phyloP scores from a whole-genome alignment of 2,329 filamentous ascomycete species.

The Talaromyces funiculosus region DNA sequence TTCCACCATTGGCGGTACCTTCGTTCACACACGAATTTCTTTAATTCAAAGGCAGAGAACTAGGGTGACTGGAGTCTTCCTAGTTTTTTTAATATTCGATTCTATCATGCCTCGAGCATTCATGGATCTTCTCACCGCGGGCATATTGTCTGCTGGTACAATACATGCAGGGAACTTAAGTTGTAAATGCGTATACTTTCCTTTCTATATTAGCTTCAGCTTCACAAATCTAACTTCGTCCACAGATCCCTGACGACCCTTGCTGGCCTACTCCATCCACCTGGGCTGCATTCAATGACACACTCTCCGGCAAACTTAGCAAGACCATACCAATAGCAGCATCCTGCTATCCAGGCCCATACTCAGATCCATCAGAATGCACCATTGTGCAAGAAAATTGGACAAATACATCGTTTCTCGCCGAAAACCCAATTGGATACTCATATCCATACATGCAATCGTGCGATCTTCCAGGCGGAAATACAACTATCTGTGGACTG shows the following conservation, averaged over 20 bases:
- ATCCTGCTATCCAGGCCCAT: conserved; percentile 19
- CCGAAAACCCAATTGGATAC: background rate
- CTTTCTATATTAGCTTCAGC: background rate
- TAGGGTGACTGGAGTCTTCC: background rate
- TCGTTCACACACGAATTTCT: background rate
- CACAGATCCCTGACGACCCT: conserved; percentile 8
- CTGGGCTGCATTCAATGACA: conserved; percentile 30
- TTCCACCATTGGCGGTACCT: background rate
- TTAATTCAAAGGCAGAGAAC: background rate
- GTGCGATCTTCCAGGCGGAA: background rate
- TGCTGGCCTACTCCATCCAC: conserved; percentile 26
- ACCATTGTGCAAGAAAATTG: conserved; percentile 4
- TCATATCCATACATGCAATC: background rate
- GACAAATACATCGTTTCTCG: background rate
- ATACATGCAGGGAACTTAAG: background rate
- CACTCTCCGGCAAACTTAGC: conserved; percentile 27
- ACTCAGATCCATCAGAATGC: conserved; percentile 2
- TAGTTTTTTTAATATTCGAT: background rate
- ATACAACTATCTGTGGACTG: background rate
- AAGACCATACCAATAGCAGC: conserved; percentile 21
- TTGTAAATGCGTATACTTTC: background rate
- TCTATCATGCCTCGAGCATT: background rate
- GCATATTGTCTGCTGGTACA: background rate
- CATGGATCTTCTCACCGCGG: background rate
- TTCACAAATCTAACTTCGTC: background rate